Conservation (phyloP, 2,329 filamentous ascomycete species). For the Triangularia verruculosa region DNA sequence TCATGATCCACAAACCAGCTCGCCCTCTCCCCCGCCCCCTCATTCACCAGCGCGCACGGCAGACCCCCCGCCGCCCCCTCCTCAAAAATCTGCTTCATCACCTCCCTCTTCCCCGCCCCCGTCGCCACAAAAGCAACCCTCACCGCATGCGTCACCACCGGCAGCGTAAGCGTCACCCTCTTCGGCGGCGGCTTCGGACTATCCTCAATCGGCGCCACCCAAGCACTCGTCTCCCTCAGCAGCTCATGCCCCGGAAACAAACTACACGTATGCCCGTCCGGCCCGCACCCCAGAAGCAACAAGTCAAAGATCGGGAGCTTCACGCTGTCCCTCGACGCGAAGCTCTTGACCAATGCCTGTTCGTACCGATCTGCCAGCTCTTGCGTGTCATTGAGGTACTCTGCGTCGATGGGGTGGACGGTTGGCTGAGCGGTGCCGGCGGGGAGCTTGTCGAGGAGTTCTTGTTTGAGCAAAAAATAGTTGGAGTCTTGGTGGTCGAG, state of each 20-base stretch:
- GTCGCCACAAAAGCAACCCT: conserved; percentile 91
- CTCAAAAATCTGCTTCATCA: conserved; percentile 91
- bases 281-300: conserved; percentile 86
- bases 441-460: conserved; percentile 87
- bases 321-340: conserved; percentile 90
- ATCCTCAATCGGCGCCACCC: conserved; percentile 89
- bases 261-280: conserved; percentile 95
- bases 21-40: conserved; percentile 76
- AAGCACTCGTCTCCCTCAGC: conserved; percentile 80
- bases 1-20: conserved; percentile 93
- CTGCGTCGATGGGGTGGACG: conserved; percentile 73
- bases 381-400: conserved; percentile 70
- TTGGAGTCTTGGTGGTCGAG: conserved; percentile 93
- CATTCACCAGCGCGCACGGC: conserved; percentile 86
- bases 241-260: conserved; percentile 89
- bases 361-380: conserved; percentile 95
- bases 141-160: conserved; percentile 82
- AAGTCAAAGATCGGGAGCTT: conserved; percentile 94
- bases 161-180: conserved; percentile 88
- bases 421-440: conserved; percentile 60
- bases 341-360: conserved; percentile 77
- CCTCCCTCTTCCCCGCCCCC: conserved; percentile 82
- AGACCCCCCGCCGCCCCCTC: conserved; percentile 64
- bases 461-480: conserved; percentile 80
- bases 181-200: conserved; percentile 90